Conservation (phyloP, 306 rosid species). For the Biancaea sappan region DNA sequence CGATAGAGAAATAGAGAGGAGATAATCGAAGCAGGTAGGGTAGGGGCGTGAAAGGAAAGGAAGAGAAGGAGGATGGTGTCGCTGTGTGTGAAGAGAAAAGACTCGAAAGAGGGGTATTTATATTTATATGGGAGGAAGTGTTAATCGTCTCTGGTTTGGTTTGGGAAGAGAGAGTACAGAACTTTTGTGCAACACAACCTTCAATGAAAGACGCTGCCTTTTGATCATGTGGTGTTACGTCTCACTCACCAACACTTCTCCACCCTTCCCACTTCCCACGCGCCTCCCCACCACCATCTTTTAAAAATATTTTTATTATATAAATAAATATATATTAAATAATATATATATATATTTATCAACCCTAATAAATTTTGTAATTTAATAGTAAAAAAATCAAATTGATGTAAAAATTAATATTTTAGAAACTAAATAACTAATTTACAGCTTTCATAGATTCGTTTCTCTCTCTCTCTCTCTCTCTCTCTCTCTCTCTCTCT, state of each 20-base stretch:
- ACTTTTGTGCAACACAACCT: neutral
- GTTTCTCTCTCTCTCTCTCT: too few relatives aligned
- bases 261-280: neutral
- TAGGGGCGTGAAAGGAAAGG: neutral
- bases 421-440: too few relatives aligned
- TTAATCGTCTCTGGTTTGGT: too few relatives aligned
- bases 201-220: neutral
- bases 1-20: neutral
- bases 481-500: too few relatives aligned
- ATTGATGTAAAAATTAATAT: too few relatives aligned
- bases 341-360: too few relatives aligned
- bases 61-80: neutral
- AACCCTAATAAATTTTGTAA: too few relatives aligned
- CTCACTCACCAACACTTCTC: slow-evolving; percentile 9
- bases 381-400: too few relatives aligned
- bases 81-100: neutral
- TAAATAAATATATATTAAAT: too few relatives aligned
- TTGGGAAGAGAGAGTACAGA: neutral
- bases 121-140: too few relatives aligned
- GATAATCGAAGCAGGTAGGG: too few relatives aligned
- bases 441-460: too few relatives aligned
- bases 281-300: neutral
- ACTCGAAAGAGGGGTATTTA: neutral
- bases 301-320: neutral
- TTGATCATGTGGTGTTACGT: neutral